Evolutionary conservation across 208 protist genomes (phyloP), one percentile per base, ranked within the genome.

Genomic region (Tetramitus jugosus): DNA sequence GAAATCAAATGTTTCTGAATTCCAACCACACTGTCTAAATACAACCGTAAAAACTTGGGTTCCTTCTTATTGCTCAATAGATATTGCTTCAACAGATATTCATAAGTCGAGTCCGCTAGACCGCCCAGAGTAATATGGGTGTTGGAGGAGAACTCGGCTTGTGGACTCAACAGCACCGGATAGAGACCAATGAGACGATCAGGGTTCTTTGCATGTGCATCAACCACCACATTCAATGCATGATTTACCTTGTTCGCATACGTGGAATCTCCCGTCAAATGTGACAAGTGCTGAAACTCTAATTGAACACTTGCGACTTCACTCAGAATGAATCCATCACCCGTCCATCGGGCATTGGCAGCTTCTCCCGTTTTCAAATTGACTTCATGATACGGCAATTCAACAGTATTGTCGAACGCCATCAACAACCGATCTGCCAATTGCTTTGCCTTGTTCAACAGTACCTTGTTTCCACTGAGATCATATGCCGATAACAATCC

Each of bases 401-500:
- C 40, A 60, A 31, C 40, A 35, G 3, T 0, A 20, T 20, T 40
- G n/a, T 0, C 13, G n/a, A 75, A 75, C 20, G 68, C 42, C 17
- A n/a, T 56, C 53, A 89, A 29, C 26, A 93, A 33, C 26, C 68
- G n/a, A 49, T 91, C 77, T 7, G 78, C 88, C 0, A 89, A 60
- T 3, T 83, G 80, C 46, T 76, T 49, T 3, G 86, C 79, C 33
- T 81, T 88, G 6, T 90, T 62, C 0, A 92, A 20, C 7, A 89
- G 80, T 0, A 81, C 26, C 37, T 76, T 2, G 20, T 91, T 79
- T 4, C 74, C 76, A 29, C 77, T 84, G 6, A 93, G 78, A 33
- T 91, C 77, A 78, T 93, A 94, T 3, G 84, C 86, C 14, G 87
- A 79, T 8, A 94, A 62, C 60, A 93, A 85, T 26, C 83, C 86